Evolutionary conservation across 2,329 filamentous ascomycete genomes (phyloP), one percentile per base, ranked within the genome.

Genomic region (Nothophoma quercina): DNA sequence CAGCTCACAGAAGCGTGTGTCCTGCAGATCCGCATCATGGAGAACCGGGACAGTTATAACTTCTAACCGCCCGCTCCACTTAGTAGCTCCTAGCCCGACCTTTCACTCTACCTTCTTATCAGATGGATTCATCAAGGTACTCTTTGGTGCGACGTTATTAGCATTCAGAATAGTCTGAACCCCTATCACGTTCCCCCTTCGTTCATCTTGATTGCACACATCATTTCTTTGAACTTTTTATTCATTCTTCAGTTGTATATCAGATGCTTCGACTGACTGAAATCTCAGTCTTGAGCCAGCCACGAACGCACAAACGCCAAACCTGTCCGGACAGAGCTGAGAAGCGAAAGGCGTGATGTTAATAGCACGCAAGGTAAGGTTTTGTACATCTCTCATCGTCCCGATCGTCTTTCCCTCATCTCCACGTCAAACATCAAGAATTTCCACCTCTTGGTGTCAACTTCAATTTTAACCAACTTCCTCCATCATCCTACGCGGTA

Each of bases 401-500:
- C 25, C 9, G 38, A 38, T 35, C 34, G 8, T 19, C 34, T 35
- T 38, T 25, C n/a, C 36, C 19, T 38, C 35, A n/a, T 34, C 35
- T 46, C 43, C 18, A 26, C 36, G 33, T 22, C 39, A 33, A 18
- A 30, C 32, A 19, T n/a, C 39, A n/a, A n/a, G n/a, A n/a, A n/a
- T n/a, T 22, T 13, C 18, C 32, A 6, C 44, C 32, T 26, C 50
- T 19, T 61, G 55, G 51, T 67, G 61, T 67, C 66, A 39, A 38
- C 50, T 53, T 67, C 66, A 41, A 34, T 54, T 46, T 42, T 34
- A n/a, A 44, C 51, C 26, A 34, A n/a, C 28, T 23, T 39, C 39
- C 66, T 51, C 13, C 10, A 64, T 65, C 28, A 53, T 64, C n/a
- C 13, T 66, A 67, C 9, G 74, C 74, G n/a, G 75, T 57, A 39